Evolutionary conservation across 2,329 filamentous ascomycete species (phyloP).

Genomic region (Calonectria pteridis): DNA sequence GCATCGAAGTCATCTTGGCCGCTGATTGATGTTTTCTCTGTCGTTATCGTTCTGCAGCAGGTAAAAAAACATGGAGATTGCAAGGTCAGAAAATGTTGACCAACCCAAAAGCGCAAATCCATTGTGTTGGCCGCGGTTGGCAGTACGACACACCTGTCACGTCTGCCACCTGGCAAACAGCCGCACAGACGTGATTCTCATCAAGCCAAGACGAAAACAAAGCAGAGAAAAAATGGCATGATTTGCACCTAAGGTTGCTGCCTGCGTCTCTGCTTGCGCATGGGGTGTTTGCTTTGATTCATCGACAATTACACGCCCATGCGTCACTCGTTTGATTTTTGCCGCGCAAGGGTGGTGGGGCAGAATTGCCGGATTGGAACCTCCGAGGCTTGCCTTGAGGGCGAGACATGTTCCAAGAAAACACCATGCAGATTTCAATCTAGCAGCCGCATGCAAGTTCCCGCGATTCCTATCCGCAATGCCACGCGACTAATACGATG

Average conservation of each 20-base stretch:
- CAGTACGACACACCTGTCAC: neutral
- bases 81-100: neutral
- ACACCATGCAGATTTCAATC: constrained; percentile 8
- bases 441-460: constrained; percentile 6
- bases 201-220: neutral
- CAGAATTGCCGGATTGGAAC: neutral
- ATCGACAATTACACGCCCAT: neutral
- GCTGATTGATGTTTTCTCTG: neutral
- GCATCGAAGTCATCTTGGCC: neutral
- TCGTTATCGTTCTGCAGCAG: neutral
- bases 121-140: neutral
- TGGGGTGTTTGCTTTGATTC: neutral
- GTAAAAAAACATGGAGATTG: neutral
- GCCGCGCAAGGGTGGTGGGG: neutral
- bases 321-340: neutral
- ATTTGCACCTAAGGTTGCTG: neutral
- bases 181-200: neutral
- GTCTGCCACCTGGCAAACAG: neutral
- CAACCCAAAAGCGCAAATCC: neutral
- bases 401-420: neutral
- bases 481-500: neutral
- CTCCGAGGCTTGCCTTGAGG: neutral
- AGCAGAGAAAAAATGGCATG: neutral
- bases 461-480: constrained; percentile 2
- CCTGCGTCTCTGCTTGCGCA: neutral